These are phyloP conservation scores for Tylopilus sp. DNA, from an alignment of 768 basidiomycete genomes.

Conservation along the genomic window DNA sequence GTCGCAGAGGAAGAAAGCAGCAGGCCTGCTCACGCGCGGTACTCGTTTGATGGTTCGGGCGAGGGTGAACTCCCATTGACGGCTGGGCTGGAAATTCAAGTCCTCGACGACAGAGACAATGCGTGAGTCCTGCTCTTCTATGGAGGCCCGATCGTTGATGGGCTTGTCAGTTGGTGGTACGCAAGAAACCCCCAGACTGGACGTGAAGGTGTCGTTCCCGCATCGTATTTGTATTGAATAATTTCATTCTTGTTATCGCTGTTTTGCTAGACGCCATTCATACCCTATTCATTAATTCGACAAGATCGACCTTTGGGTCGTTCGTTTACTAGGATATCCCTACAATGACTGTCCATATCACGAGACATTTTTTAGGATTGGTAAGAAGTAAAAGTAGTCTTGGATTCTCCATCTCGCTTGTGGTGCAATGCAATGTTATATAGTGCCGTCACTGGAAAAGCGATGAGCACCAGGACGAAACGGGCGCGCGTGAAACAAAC, in stretches of 20 bases:
- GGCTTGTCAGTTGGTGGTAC: slow-evolving; percentile 81
- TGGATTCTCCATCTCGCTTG: background rate
- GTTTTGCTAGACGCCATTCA: slow-evolving; percentile 29
- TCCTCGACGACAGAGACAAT: slow-evolving; percentile 76
- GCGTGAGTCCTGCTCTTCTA: slow-evolving; percentile 48
- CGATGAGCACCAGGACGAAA: slow-evolving; percentile 2
- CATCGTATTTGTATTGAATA: slow-evolving; percentile 89
- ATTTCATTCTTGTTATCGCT: slow-evolving; percentile 25
- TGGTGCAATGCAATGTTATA: slow-evolving; percentile 4
- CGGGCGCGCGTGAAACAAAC: slow-evolving; percentile 24
- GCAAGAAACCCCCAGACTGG: slow-evolving; percentile 78
- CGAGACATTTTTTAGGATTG: slow-evolving; percentile 8
- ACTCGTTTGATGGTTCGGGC: slow-evolving; percentile 75
- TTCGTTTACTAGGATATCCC: slow-evolving; percentile 32
- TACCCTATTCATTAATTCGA: slow-evolving; percentile 37
- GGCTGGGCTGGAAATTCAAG: slow-evolving; percentile 67
- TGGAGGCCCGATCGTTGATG: slow-evolving; percentile 8
- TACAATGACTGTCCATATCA: slow-evolving; percentile 18
- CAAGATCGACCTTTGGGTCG: slow-evolving; percentile 37
- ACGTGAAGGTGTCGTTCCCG: slow-evolving; percentile 86
- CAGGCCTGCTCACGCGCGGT: slow-evolving; percentile 75
- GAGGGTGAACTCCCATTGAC: slow-evolving; percentile 75
- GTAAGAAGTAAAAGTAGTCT: slow-evolving; percentile 17
- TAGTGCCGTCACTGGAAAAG: slow-evolving; percentile 16
- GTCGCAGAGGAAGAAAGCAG: slow-evolving; percentile 60